Base-by-base conservation (phyloP, 2,329 filamentous ascomycete genomes). In the Podosphaera fusca region DNA sequence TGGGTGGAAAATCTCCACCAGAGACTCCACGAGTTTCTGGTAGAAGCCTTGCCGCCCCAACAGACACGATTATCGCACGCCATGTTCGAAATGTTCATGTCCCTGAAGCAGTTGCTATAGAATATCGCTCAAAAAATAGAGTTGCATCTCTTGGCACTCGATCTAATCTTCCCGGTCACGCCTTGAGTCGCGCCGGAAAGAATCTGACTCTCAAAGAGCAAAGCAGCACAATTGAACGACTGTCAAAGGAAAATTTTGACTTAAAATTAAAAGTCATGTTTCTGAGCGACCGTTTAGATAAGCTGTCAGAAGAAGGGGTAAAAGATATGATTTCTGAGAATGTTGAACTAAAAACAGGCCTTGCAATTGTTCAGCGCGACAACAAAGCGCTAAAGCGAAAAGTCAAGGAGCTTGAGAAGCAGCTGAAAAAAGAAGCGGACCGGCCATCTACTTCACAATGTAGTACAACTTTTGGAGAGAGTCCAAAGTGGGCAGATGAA, bases 241-340 rank as follows among this genome's bases (percentile, higher is more conserved):
- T 96, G 1, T 94, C 87, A 59, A 98, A 98, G 70, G 92, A 98
- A 69, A 98, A 98, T 62, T 98, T 96, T 67, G 90, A 95, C 67
- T 73, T 96, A 57, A 95, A 96, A 70, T 81, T 96, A 70, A 94
- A 95, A 68, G 92, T 96, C 61, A 94, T 95, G 75, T 98, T 95
- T 66, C 77, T 98, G 54, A 94, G 90, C 65, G 87, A 96, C 68
- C 85, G 90, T 1, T 73, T 98, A 29, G 88, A 94, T 69, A 92
- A 90, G 67, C 78, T 94, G 47, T 95, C 89, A 1, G 90, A 96
- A 68, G 90, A 96, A 70, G 88, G 89, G 61, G 84, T 98, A 68
- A 94, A 94, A 71, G 90, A 95, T 68, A 94, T 95, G 83, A 94
- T 96, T 64, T 88, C 87, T 50, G 90, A 95, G 69, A 98, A 95